Percentiles rank a stretch among this genome's conserved stretches.
These are phyloP conservation scores for Saturnispora saitoi DNA, from an alignment of 805 yeast genomes.

Conservation along the genomic window DNA sequence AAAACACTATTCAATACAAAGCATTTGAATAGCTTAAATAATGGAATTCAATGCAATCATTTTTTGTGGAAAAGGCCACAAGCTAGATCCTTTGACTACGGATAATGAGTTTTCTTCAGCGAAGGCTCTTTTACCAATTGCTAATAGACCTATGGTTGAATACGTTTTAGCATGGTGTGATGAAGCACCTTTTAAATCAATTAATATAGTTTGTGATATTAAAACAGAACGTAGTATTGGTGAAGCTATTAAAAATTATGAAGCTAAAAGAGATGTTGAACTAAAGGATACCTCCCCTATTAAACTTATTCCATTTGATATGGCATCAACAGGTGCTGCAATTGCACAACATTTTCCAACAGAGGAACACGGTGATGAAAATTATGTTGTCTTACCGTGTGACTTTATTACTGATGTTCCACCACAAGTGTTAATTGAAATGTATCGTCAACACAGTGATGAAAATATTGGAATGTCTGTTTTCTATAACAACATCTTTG, in stretches of 20 bases:
- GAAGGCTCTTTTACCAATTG: slow-evolving; percentile 84
- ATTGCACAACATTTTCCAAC: slow-evolving; percentile 29
- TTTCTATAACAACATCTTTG: slow-evolving; percentile 67
- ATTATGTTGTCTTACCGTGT: slow-evolving; percentile 83
- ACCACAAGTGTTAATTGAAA: slow-evolving; percentile 80
- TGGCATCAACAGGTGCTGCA: slow-evolving; percentile 55
- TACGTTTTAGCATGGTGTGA: slow-evolving; percentile 92
- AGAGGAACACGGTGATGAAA: slow-evolving; percentile 21
- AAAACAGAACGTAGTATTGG: slow-evolving; percentile 40
- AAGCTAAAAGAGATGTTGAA: slow-evolving; percentile 31
- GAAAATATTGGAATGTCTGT: slow-evolving; percentile 65
- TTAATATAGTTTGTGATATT: slow-evolving; percentile 49
- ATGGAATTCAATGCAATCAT: slow-evolving; percentile 94
- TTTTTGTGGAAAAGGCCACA: slow-evolving; percentile 78
- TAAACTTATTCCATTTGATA: slow-evolving; percentile 35
- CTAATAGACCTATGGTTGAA: slow-evolving; percentile 80
- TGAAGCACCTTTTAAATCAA: slow-evolving; percentile 64
- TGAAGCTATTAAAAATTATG: slow-evolving; percentile 40
- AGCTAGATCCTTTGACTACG: slow-evolving; percentile 63
- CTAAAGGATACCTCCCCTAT: slow-evolving; percentile 29
- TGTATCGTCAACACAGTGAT: slow-evolving; percentile 63
- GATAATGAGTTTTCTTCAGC: slow-evolving; percentile 56
- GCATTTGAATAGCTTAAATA: background rate
- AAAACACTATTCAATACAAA: too few relatives aligned
- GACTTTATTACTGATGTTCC: slow-evolving; percentile 91